Evolutionary conservation across 2,329 filamentous ascomycete genomes (phyloP).

Genomic region (Apiospora saccharicola): DNA sequence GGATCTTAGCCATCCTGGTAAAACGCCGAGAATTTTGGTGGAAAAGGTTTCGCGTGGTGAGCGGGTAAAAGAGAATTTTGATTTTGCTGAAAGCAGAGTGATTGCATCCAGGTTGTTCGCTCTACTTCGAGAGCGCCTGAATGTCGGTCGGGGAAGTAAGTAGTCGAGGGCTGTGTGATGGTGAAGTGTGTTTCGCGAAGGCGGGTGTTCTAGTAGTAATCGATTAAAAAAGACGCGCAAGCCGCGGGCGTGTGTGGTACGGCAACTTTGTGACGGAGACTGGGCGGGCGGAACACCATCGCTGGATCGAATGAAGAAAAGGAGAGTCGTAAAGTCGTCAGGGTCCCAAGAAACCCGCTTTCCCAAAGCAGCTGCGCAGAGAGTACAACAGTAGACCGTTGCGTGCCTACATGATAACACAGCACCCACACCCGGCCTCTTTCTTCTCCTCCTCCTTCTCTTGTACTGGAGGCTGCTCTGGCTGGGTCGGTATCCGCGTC

Average conservation of each 20-base stretch:
- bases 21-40: conserved; percentile 21
- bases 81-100: conserved; percentile 18
- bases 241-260: neutral
- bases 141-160: conserved; percentile 3
- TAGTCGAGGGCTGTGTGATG: neutral
- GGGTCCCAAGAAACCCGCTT: neutral
- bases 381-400: neutral
- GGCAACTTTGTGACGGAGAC: neutral
- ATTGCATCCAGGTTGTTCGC: neutral
- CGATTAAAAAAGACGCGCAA: conserved; percentile 13
- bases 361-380: neutral
- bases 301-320: conserved; percentile 20
- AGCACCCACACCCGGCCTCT: conserved; percentile 71
- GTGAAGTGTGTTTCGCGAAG: neutral
- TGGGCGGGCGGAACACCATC: conserved; percentile 5
- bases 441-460: conserved; percentile 51
- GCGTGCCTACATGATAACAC: conserved; percentile 70
- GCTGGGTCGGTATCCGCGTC: conserved; percentile 57
- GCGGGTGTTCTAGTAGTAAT: conserved; percentile 1
- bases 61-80: neutral
- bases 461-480: conserved; percentile 51
- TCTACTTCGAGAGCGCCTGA: neutral
- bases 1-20: neutral
- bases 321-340: conserved; percentile 18
- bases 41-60: neutral